Conservation (phyloP, 352 stramenopile species). For the Globisporangium acanthophoron region DNA sequence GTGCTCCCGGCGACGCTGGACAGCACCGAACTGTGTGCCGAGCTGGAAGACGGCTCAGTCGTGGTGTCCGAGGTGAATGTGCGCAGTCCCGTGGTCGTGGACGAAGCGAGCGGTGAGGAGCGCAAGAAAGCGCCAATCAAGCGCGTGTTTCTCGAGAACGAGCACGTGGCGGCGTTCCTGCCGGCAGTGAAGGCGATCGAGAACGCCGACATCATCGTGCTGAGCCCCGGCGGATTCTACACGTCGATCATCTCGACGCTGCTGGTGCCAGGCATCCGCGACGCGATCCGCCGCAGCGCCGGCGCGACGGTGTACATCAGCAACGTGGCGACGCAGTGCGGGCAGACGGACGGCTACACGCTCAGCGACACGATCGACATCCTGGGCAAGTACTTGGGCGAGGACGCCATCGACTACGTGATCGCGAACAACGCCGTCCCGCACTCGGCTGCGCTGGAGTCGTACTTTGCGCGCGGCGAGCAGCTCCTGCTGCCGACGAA, state of each 20-base stretch:
- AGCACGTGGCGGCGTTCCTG: conserved; percentile 62
- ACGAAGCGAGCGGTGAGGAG: conserved; percentile 26
- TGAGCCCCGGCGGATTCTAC: conserved; percentile 81
- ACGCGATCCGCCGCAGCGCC: conserved; percentile 60
- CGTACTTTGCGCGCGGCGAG: conserved; percentile 71
- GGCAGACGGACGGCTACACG: conserved; percentile 77
- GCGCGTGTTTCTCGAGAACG: conserved; percentile 74
- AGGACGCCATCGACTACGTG: conserved; percentile 78
- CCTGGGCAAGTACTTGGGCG: conserved; percentile 61
- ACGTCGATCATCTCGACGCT: conserved; percentile 82
- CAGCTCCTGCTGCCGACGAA: conserved; percentile 61
- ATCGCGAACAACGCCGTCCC: conserved; percentile 78
- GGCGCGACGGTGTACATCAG: conserved; percentile 82
- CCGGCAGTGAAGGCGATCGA: conserved; percentile 77
- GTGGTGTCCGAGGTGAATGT: conserved; percentile 84
- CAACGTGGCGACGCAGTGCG: conserved; percentile 81
- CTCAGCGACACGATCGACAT: conserved; percentile 61
- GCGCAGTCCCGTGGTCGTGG: conserved; percentile 45
- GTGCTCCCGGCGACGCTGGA: conserved; percentile 81
- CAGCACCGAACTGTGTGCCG: conserved; percentile 75
- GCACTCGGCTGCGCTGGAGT: conserved; percentile 40
- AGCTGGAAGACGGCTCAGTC: conserved; percentile 61
- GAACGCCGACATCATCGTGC: conserved; percentile 80
- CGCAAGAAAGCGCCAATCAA: conserved; percentile 69
- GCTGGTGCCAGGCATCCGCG: conserved; percentile 74